A percentile compares a stretch with the other conserved stretches of the same genome.
Evolutionary conservation across 176 grass and related monocot species (phyloP).

Genomic region (Ampelocalamus luodianensis): DNA sequence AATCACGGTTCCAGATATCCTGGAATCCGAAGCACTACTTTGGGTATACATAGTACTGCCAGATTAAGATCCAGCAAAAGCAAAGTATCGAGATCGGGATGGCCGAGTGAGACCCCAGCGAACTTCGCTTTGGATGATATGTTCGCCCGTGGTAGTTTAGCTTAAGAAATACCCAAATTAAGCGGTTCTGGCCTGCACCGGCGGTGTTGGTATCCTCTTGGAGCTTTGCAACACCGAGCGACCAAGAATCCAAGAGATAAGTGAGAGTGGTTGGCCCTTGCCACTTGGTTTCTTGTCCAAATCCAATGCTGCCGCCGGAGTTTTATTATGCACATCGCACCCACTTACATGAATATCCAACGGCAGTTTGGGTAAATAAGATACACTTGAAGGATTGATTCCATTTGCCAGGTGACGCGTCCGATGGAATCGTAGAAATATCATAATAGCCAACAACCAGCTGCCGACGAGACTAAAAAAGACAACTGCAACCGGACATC

Average conservation of each 20-base stretch:
- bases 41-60: too few relatives aligned
- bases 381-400: neutral
- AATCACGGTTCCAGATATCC: too few relatives aligned
- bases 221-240: neutral
- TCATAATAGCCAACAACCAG: neutral
- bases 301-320: neutral
- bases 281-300: neutral
- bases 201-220: neutral
- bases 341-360: neutral
- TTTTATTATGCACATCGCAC: neutral
- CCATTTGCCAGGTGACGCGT: slow-evolving; percentile 20
- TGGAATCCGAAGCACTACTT: too few relatives aligned
- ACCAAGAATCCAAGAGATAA: too few relatives aligned
- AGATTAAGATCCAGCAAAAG: too few relatives aligned
- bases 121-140: too few relatives aligned
- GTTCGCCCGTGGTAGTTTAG: too few relatives aligned
- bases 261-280: slow-evolving; percentile 21
- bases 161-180: neutral
- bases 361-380: neutral
- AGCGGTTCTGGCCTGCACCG: neutral
- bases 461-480: neutral
- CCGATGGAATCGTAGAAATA: neutral
- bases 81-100: too few relatives aligned
- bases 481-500: neutral
- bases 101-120: too few relatives aligned